Evolutionary conservation across 1,284 basidiomycete species (phyloP).

Genomic region (Malassezia furfur): DNA sequence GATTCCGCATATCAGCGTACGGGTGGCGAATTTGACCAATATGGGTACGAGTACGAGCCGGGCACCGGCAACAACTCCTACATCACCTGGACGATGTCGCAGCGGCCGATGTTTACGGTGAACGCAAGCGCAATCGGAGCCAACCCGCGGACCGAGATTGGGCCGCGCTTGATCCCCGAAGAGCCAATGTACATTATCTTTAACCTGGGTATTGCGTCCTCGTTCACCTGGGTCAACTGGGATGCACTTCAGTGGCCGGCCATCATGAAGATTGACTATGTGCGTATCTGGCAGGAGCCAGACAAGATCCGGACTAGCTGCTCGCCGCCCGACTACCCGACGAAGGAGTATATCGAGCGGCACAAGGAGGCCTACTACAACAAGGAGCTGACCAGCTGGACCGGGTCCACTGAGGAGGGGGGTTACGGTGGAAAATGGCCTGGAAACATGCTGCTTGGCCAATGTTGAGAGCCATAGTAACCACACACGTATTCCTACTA

Average conservation of each 20-base stretch:
- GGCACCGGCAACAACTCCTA: slow-evolving; percentile 17
- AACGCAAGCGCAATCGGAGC: slow-evolving; percentile 62
- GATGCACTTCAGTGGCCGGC: slow-evolving; percentile 20
- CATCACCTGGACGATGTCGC: slow-evolving; percentile 29
- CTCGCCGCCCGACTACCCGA: slow-evolving; percentile 47
- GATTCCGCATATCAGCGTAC: slow-evolving; percentile 30
- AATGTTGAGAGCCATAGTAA: slow-evolving; percentile 16
- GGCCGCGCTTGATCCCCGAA: slow-evolving; percentile 64
- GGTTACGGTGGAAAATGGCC: slow-evolving; percentile 29
- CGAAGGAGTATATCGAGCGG: slow-evolving; percentile 39
- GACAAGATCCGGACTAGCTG: slow-evolving; percentile 46
- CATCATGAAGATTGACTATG: slow-evolving; percentile 28
- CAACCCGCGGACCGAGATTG: slow-evolving; percentile 60
- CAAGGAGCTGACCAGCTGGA: slow-evolving; percentile 39
- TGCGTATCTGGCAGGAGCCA: slow-evolving; percentile 35
- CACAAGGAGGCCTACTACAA: slow-evolving; percentile 41
- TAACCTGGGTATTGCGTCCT: slow-evolving; percentile 33
- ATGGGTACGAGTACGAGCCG: slow-evolving; percentile 57
- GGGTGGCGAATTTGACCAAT: slow-evolving; percentile 37
- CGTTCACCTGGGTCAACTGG: slow-evolving; percentile 25
- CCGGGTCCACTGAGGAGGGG: slow-evolving; percentile 19
- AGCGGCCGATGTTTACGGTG: slow-evolving; percentile 50
- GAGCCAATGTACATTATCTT: slow-evolving; percentile 38
- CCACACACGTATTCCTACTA: not conserved
- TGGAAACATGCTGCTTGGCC: slow-evolving; percentile 22